These are phyloP conservation scores for Forsythia suspensa DNA, from an alignment of 257 asterid species.

Conservation along the genomic window DNA sequence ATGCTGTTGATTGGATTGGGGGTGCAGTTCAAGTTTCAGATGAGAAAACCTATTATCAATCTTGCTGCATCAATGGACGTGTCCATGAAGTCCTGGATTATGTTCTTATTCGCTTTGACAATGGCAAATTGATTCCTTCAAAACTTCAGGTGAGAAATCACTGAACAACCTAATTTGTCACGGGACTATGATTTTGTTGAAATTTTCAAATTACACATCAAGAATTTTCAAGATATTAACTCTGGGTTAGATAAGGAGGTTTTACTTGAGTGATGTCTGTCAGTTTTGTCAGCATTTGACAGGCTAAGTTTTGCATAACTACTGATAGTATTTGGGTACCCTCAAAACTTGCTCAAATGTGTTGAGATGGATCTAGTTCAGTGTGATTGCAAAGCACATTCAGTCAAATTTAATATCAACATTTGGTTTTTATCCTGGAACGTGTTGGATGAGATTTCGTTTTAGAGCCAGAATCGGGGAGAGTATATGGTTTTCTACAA, in stretches of 20 bases:
- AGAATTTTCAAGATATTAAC: conserved; percentile 1
- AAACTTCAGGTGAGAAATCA: conserved; percentile 70
- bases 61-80: conserved; percentile 70
- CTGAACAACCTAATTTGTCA: conserved; percentile 1
- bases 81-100: conserved; percentile 56
- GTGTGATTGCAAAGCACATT: neutral
- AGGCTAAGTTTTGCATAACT: neutral
- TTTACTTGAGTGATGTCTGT: neutral
- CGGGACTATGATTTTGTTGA: neutral
- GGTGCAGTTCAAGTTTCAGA: conserved; percentile 53
- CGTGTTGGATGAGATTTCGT: neutral
- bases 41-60: conserved; percentile 59
- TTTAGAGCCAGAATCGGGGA: neutral
- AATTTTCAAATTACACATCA: conserved; percentile 11
- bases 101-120: conserved; percentile 57
- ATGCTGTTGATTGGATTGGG: conserved; percentile 72
- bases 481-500: conserved; percentile 16
- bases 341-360: neutral
- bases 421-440: neutral
- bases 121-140: conserved; percentile 65
- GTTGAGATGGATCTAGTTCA: neutral
- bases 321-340: neutral
- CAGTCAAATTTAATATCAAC: neutral
- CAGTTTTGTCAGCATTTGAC: neutral
- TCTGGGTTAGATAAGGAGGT: neutral